Evolutionary conservation across 352 stramenopile species (phyloP).

Genomic region (Halophytophthora batemanensis): DNA sequence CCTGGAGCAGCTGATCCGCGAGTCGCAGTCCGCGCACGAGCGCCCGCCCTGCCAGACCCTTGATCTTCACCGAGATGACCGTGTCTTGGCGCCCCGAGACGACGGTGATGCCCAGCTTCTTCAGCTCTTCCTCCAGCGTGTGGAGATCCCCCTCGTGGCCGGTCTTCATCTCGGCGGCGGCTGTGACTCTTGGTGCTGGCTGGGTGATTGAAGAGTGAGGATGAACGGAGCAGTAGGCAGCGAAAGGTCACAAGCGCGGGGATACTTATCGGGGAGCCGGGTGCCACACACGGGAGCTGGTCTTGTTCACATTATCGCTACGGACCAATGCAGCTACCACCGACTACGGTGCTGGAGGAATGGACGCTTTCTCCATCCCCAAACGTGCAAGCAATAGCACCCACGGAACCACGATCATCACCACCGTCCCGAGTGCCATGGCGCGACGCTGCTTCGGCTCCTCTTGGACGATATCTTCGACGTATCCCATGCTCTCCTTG

Average conservation of each 20-base stretch:
- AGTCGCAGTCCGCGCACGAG: constrained; percentile 54
- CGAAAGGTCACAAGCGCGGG: too few relatives aligned
- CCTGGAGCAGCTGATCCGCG: constrained; percentile 67
- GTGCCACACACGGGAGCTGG: too few relatives aligned
- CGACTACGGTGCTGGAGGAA: too few relatives aligned
- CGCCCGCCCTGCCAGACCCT: constrained; percentile 57
- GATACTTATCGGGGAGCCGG: too few relatives aligned
- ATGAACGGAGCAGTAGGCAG: constrained; percentile 2
- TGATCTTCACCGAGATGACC: constrained; percentile 73
- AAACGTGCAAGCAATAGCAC: background rate
- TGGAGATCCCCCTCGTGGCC: constrained; percentile 30
- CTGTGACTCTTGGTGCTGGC: background rate
- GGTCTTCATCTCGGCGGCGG: constrained; percentile 8
- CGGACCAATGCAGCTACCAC: too few relatives aligned
- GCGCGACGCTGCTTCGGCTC: constrained; percentile 11
- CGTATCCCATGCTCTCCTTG: constrained; percentile 30
- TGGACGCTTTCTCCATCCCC: too few relatives aligned
- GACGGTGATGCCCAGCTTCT: constrained; percentile 72
- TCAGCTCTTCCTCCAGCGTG: constrained; percentile 73
- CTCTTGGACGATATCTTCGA: constrained; percentile 18
- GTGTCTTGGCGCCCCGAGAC: constrained; percentile 75
- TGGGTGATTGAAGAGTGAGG: constrained; percentile 13
- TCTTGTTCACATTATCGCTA: too few relatives aligned
- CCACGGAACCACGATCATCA: constrained; percentile 11
- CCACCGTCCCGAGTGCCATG: background rate